Conservation (phyloP, 2,329 filamentous ascomycete species). For the Cytospora piceicola region DNA sequence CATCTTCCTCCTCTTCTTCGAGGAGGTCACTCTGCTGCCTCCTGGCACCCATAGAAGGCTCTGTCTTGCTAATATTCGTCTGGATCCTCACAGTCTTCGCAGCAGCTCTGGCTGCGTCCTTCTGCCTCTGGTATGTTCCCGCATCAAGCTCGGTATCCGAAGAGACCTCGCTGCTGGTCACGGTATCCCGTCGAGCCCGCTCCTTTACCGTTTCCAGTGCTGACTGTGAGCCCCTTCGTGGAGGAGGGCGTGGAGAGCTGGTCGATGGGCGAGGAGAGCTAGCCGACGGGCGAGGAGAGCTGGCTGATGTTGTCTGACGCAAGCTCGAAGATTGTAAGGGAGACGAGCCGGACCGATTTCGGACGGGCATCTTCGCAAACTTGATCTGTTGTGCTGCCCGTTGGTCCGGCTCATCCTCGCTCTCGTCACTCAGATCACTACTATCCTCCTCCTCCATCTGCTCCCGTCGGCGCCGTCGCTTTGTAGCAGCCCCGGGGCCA, state of each 20-base stretch:
- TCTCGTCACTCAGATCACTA: slow-evolving; percentile 83
- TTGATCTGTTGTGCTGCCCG: slow-evolving; percentile 86
- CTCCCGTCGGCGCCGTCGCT: slow-evolving; percentile 68
- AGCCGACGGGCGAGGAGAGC: slow-evolving; percentile 52
- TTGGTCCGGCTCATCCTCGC: slow-evolving; percentile 75
- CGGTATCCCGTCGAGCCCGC: slow-evolving; percentile 72
- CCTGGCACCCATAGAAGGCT: slow-evolving; percentile 47
- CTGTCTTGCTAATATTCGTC: slow-evolving; percentile 54
- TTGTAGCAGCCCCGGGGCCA: slow-evolving; percentile 68
- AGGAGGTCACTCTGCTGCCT: slow-evolving; percentile 55
- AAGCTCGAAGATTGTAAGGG: slow-evolving; percentile 72
- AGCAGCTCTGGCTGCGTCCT: slow-evolving; percentile 63
- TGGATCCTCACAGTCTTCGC: slow-evolving; percentile 58
- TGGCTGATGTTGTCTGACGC: slow-evolving; percentile 55
- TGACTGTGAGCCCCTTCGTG: slow-evolving; percentile 70
- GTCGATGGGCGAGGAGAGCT: slow-evolving; percentile 53
- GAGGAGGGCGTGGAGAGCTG: slow-evolving; percentile 52
- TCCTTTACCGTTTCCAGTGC: slow-evolving; percentile 72
- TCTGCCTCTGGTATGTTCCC: slow-evolving; percentile 65
- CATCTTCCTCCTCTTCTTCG: slow-evolving; percentile 55
- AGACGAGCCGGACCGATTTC: slow-evolving; percentile 84
- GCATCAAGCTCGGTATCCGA: slow-evolving; percentile 80
- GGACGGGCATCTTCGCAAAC: slow-evolving; percentile 93
- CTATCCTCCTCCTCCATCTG: slow-evolving; percentile 85
- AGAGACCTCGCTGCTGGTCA: slow-evolving; percentile 81